phyloP scores from a whole-genome alignment of 805 yeast genomes.

The Suhomyces xylopsoci region DNA sequence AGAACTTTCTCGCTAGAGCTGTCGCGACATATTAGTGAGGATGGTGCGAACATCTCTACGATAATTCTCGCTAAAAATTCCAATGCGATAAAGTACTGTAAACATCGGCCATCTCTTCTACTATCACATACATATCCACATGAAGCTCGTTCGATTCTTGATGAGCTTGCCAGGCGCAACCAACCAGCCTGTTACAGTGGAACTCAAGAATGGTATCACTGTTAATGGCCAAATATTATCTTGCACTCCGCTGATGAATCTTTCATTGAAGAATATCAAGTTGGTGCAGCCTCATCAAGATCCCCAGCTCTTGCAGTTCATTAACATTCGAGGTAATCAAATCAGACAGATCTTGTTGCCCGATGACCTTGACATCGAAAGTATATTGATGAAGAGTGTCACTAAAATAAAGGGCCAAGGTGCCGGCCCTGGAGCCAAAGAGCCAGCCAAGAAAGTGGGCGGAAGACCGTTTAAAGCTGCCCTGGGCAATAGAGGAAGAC shows the following conservation, averaged over 20 bases:
- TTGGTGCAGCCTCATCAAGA: conserved; percentile 71
- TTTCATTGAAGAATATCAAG: conserved; percentile 73
- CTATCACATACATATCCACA: conserved; percentile 7
- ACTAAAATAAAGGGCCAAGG: conserved; percentile 42
- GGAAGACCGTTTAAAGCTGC: conserved; percentile 11
- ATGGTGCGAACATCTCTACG: neutral
- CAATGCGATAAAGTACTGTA: neutral
- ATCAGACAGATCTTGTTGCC: conserved; percentile 82
- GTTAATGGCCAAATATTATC: conserved; percentile 80
- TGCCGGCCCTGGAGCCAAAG: conserved; percentile 37
- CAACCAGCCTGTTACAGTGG: conserved; percentile 85
- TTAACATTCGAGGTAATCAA: conserved; percentile 86
- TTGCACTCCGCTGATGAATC: conserved; percentile 90
- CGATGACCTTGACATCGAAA: conserved; percentile 75
- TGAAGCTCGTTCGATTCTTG: conserved; percentile 74
- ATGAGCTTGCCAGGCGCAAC: conserved; percentile 66
- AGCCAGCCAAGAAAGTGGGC: conserved; percentile 8
- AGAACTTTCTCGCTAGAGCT: neutral
- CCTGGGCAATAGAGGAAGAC: conserved; percentile 18
- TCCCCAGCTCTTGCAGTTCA: conserved; percentile 67
- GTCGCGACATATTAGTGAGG: neutral
- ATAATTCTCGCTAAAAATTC: neutral
- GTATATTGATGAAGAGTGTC: conserved; percentile 52
- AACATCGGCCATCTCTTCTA: neutral
- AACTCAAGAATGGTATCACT: conserved; percentile 85